Percentiles rank a stretch among this genome's conserved stretches.
These are phyloP conservation scores for Populus deltoides DNA, from an alignment of 345 rosid genomes.

Conservation along the genomic window DNA sequence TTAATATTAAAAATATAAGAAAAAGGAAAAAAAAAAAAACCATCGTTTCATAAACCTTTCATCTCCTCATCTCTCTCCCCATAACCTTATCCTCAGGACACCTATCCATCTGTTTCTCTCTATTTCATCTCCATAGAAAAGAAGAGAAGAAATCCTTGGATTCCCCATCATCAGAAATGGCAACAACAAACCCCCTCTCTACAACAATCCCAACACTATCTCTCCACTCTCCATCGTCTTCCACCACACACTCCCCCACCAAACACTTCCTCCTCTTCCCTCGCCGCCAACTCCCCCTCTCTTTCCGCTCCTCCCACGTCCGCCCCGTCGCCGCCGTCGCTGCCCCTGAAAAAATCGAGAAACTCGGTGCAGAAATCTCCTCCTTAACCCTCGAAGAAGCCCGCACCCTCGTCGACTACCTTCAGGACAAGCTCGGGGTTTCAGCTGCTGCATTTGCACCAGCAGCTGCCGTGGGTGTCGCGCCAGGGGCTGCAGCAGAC, in stretches of 20 bases:
- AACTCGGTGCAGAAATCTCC: conserved; percentile 61
- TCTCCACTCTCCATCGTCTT: conserved; percentile 34
- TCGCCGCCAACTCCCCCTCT: conserved; percentile 25
- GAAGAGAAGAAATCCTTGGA: no score
- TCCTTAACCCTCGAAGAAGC: conserved; percentile 75
- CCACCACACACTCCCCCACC: conserved; percentile 15
- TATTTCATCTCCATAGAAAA: background rate
- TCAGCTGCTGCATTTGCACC: conserved; percentile 76
- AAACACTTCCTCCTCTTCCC: conserved; percentile 38
- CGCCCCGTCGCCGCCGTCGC: conserved; percentile 58
- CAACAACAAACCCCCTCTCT: conserved; percentile 37
- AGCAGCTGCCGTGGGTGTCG: conserved; percentile 38
- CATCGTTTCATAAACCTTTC: background rate
- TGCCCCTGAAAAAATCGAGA: conserved; percentile 72
- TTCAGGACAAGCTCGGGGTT: conserved; percentile 80
- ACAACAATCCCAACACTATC: conserved; percentile 29
- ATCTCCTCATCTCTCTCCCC: background rate
- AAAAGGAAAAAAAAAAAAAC: no score
- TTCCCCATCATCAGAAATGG: background rate
- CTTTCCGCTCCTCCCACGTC: conserved; percentile 38
- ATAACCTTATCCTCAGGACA: no score
- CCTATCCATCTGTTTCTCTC: conserved; percentile 7
- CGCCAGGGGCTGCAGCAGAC: conserved; percentile 31
- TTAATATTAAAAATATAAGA: no score
- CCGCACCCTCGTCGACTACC: conserved; percentile 66